Evolutionary conservation across 495 filamentous ascomycete species (phyloP).

Genomic region (Hypoxylon rickii): DNA sequence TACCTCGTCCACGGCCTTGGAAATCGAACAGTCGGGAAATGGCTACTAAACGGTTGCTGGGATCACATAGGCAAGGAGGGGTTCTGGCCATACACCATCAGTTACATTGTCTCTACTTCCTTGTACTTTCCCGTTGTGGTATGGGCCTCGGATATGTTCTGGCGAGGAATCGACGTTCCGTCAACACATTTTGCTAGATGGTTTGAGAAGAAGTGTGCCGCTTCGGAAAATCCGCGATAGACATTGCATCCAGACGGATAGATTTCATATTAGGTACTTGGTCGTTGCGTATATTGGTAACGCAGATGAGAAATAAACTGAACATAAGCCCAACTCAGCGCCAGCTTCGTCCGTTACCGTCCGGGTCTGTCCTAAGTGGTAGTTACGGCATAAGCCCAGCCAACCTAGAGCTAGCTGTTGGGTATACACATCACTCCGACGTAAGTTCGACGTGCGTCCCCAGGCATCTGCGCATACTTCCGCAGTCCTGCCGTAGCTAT

Average conservation of each 20-base stretch:
- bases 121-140: conserved; percentile 56
- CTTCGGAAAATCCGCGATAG: too few species aligned
- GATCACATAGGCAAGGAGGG: conserved; percentile 56
- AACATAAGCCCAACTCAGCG: too few species aligned
- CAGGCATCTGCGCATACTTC: too few species aligned
- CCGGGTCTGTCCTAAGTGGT: too few species aligned
- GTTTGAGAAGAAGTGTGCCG: conserved; percentile 49
- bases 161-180: conserved; percentile 59
- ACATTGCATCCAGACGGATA: background rate
- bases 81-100: conserved; percentile 51
- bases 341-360: too few species aligned
- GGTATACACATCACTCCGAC: too few species aligned
- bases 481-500: too few species aligned
- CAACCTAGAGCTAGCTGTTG: too few species aligned
- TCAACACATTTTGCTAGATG: conserved; percentile 60
- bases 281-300: too few species aligned
- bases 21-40: conserved; percentile 57
- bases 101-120: conserved; percentile 52
- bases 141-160: conserved; percentile 63
- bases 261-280: background rate
- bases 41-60: conserved; percentile 59
- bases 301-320: too few species aligned
- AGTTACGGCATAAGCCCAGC: too few species aligned
- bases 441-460: too few species aligned
- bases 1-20: conserved; percentile 63